A percentile compares a stretch with the other conserved stretches of the same genome.
Evolutionary conservation across 2,329 filamentous ascomycete species (phyloP).

Genomic region (Colletotrichum sp.): DNA sequence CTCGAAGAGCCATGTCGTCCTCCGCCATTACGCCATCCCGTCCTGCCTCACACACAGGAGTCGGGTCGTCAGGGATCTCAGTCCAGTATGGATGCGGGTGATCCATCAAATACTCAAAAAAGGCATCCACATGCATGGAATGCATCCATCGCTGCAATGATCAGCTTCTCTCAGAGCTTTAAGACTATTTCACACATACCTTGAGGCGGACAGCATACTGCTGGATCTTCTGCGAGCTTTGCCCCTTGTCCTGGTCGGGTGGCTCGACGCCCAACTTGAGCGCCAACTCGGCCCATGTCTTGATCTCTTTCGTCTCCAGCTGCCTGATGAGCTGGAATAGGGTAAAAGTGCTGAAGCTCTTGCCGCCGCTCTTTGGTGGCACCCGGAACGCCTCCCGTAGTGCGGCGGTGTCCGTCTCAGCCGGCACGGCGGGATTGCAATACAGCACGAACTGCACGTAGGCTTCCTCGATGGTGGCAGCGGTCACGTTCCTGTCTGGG

Average conservation of each 20-base stretch:
- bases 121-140: slow-evolving; percentile 93
- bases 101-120: slow-evolving; percentile 87
- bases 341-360: slow-evolving; percentile 79
- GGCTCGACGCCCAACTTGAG: slow-evolving; percentile 88
- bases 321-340: slow-evolving; percentile 81
- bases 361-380: slow-evolving; percentile 86
- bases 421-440: slow-evolving; percentile 83
- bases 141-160: slow-evolving; percentile 84
- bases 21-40: slow-evolving; percentile 85
- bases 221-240: slow-evolving; percentile 92
- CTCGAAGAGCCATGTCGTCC: slow-evolving; percentile 87
- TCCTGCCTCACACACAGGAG: slow-evolving; percentile 66
- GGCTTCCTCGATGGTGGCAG: slow-evolving; percentile 77
- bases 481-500: slow-evolving; percentile 71
- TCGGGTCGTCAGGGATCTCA: slow-evolving; percentile 70
- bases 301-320: slow-evolving; percentile 82
- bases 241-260: slow-evolving; percentile 79
- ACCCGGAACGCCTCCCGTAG: slow-evolving; percentile 78
- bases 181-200: slow-evolving; percentile 48
- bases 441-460: slow-evolving; percentile 87
- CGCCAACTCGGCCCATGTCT: slow-evolving; percentile 90
- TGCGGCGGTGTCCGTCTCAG: slow-evolving; percentile 71
- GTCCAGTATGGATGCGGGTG: slow-evolving; percentile 82
- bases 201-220: slow-evolving; percentile 94
- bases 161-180: not conserved